Percentiles rank a stretch among this genome's conserved stretches.
phyloP scores from a whole-genome alignment of 495 filamentous ascomycete genomes.

The Chaetomidium leptoderma region DNA sequence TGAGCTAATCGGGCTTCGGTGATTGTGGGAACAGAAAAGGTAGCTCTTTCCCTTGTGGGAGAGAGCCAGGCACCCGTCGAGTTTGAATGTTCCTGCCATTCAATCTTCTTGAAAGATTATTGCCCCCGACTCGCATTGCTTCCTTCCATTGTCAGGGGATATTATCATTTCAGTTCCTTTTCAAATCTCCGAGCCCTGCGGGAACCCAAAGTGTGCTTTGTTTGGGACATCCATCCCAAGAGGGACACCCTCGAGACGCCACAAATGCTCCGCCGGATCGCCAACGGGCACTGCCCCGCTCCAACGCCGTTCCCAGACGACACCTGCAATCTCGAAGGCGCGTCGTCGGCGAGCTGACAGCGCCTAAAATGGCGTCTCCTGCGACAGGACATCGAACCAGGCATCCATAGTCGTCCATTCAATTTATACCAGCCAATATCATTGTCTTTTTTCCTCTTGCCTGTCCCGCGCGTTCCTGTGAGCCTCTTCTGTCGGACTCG shows the following conservation, averaged over 20 bases:
- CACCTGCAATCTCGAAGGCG: conserved; percentile 3
- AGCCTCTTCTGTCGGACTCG: not conserved
- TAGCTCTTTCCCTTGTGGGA: no score
- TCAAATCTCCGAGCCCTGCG: no score
- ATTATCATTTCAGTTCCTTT: no score
- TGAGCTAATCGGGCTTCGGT: conserved; percentile 31
- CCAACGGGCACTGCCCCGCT: conserved; percentile 16
- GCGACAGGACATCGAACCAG: not conserved
- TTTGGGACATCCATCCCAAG: no score
- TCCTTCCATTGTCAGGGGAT: no score
- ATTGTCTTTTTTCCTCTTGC: not conserved
- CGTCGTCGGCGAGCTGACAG: conserved; percentile 11
- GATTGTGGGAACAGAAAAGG: no score
- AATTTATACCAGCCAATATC: not conserved
- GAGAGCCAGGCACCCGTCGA: no score
- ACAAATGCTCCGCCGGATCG: not conserved
- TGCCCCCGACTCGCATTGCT: no score
- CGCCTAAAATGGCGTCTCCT: conserved; percentile 12
- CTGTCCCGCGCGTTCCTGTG: not conserved
- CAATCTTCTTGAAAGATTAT: no score
- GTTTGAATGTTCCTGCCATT: not conserved
- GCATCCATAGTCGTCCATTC: not conserved
- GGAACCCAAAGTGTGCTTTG: no score
- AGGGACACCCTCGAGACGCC: not conserved
- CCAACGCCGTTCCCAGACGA: not conserved